Percentiles rank a stretch among this genome's conserved stretches.
Evolutionary conservation across 306 rosid genomes (phyloP).

Genomic region (Morella rubra): DNA sequence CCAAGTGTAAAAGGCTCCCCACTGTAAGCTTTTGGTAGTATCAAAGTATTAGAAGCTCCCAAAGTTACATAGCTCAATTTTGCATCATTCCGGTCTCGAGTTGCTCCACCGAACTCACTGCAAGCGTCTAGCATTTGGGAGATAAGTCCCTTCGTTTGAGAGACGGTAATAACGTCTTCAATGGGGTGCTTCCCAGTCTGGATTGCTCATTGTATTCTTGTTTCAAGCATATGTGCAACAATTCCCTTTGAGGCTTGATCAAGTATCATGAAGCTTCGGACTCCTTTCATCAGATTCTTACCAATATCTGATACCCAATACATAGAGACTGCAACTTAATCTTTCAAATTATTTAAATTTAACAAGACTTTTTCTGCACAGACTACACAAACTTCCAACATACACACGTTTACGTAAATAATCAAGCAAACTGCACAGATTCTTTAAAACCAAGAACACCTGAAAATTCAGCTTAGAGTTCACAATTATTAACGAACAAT

Average conservation of each 20-base stretch:
- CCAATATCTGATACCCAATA: constrained; percentile 35
- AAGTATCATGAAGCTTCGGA: constrained; percentile 26
- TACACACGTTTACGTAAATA: too few species aligned
- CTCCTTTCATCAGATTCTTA: constrained; percentile 35
- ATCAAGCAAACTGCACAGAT: too few species aligned
- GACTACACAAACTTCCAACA: too few species aligned
- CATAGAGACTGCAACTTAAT: too few species aligned
- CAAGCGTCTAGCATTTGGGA: constrained; percentile 29
- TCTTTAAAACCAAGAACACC: too few species aligned
- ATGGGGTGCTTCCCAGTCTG: too few species aligned
- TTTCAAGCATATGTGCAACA: constrained; percentile 31
- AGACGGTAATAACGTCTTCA: too few species aligned
- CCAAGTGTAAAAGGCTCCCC: constrained; percentile 29
- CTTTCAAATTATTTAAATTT: too few species aligned
- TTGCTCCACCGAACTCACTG: constrained; percentile 16
- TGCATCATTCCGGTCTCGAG: constrained; percentile 33
- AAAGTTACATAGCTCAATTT: constrained; percentile 18
- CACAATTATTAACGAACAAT: too few species aligned
- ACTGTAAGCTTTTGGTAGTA: constrained; percentile 22
- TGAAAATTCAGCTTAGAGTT: too few species aligned
- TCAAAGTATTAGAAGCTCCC: constrained; percentile 23
- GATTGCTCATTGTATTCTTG: constrained; percentile 36
- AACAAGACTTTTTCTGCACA: too few species aligned
- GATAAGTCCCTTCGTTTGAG: constrained; percentile 27
- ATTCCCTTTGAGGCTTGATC: constrained; percentile 30